Evolutionary conservation across 768 basidiomycete species (phyloP).

Genomic region (Sutorius australiensis): DNA sequence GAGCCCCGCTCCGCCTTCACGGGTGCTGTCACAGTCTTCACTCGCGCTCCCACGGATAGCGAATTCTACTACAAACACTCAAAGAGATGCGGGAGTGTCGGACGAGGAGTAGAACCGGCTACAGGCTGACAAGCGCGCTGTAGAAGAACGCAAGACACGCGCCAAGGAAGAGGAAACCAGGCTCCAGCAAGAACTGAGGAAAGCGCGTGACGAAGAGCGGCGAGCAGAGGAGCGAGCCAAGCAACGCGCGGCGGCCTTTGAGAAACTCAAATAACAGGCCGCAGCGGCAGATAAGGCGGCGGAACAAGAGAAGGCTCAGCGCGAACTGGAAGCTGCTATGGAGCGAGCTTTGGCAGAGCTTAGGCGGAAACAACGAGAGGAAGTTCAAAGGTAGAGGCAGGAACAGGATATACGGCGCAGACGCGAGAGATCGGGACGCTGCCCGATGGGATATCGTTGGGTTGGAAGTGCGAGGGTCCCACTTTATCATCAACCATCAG

Average conservation of each 20-base stretch:
- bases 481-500: slow-evolving; percentile 34
- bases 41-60: not conserved
- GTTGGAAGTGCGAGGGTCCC: slow-evolving; percentile 46
- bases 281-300: slow-evolving; percentile 15
- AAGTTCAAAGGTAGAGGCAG: slow-evolving; percentile 26
- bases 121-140: slow-evolving; percentile 35
- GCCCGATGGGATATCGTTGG: slow-evolving; percentile 45
- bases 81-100: slow-evolving; percentile 49
- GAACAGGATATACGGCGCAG: slow-evolving; percentile 36
- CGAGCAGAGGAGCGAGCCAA: slow-evolving; percentile 23
- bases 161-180: slow-evolving; percentile 17
- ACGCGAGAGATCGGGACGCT: slow-evolving; percentile 47
- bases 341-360: slow-evolving; percentile 25
- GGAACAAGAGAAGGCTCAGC: slow-evolving; percentile 21
- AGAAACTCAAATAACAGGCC: slow-evolving; percentile 16
- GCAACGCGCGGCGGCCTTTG: slow-evolving; percentile 16
- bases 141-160: slow-evolving; percentile 14
- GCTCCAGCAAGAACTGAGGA: slow-evolving; percentile 16
- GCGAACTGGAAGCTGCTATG: slow-evolving; percentile 25
- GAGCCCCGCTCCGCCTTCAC: not conserved
- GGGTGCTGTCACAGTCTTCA: not conserved
- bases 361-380: slow-evolving; percentile 34
- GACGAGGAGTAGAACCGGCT: slow-evolving; percentile 52
- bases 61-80: not conserved
- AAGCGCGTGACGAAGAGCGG: slow-evolving; percentile 17